Conservation (phyloP, 805 yeast species). For the Barnettozyma vustinii region DNA sequence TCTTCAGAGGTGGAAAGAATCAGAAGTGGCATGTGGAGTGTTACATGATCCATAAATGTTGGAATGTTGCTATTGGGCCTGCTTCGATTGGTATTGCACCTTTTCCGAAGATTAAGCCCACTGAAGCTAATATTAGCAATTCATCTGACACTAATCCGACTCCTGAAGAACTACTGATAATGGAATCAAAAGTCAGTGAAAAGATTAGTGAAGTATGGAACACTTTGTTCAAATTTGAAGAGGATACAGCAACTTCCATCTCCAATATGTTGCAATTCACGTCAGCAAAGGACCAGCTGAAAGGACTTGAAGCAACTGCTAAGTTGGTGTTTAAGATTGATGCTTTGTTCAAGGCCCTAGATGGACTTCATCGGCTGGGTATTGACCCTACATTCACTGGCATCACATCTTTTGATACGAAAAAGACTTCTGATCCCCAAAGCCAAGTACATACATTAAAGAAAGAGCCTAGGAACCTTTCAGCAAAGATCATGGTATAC, state of each 20-base stretch:
- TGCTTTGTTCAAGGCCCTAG: slow-evolving; percentile 72
- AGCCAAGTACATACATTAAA: slow-evolving; percentile 17
- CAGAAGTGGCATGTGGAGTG: slow-evolving; percentile 99
- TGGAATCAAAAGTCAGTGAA: slow-evolving; percentile 64
- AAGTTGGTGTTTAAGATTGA: slow-evolving; percentile 68
- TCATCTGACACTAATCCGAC: slow-evolving; percentile 31
- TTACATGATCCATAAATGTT: slow-evolving; percentile 93
- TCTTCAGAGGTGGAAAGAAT: slow-evolving; percentile 82
- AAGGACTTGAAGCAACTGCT: slow-evolving; percentile 68
- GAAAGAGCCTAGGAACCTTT: slow-evolving; percentile 65
- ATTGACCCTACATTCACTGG: slow-evolving; percentile 15
- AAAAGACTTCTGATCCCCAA: slow-evolving; percentile 7
- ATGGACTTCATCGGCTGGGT: slow-evolving; percentile 35
- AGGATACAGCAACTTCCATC: slow-evolving; percentile 80
- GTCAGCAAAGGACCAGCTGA: slow-evolving; percentile 60
- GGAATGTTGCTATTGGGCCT: slow-evolving; percentile 80
- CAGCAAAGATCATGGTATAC: slow-evolving; percentile 87
- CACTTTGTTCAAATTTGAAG: slow-evolving; percentile 83
- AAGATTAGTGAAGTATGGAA: slow-evolving; percentile 70
- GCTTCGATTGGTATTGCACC: slow-evolving; percentile 46
- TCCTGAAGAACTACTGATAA: slow-evolving; percentile 43
- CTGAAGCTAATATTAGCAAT: slow-evolving; percentile 20
- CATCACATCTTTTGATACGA: slow-evolving; percentile 4
- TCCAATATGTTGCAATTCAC: slow-evolving; percentile 88
- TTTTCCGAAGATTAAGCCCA: slow-evolving; percentile 25